Evolutionary conservation across 179 eudicot species (phyloP).

Genomic region (Carnegiea gigantea): DNA sequence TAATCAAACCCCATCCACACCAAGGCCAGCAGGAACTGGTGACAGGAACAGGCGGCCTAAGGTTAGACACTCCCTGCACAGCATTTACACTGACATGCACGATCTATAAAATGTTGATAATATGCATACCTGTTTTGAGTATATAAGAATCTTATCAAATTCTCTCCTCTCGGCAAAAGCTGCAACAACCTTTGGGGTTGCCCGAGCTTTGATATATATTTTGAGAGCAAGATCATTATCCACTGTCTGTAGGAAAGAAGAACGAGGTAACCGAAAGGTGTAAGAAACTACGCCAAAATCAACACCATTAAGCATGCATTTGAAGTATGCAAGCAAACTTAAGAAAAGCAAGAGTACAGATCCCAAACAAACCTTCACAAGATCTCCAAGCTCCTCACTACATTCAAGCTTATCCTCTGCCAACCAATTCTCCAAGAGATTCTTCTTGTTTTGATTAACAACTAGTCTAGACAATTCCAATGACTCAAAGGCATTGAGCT

Average conservation of each 20-base stretch:
- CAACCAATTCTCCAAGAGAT: conserved; percentile 94
- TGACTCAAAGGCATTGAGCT: conserved; percentile 95
- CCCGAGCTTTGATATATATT: conserved; percentile 95
- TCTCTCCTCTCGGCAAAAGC: conserved; percentile 99
- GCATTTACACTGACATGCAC: conserved; percentile 1
- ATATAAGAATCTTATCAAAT: conserved; percentile 91
- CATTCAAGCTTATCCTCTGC: conserved; percentile 99
- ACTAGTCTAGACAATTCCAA: conserved; percentile 91
- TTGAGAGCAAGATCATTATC: conserved; percentile 97
- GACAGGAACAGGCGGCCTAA: background rate
- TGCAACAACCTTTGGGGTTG: conserved; percentile 96
- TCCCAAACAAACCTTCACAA: conserved; percentile 71
- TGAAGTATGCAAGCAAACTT: background rate
- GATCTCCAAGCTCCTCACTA: conserved; percentile 99
- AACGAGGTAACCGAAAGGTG: conserved; percentile 9
- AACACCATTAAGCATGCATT: background rate
- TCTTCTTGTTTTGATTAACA: conserved; percentile 96
- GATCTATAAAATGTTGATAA: background rate
- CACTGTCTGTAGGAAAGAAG: conserved; percentile 67
- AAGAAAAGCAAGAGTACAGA: background rate
- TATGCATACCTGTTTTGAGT: conserved; percentile 84
- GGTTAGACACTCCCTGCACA: background rate
- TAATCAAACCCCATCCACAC: background rate
- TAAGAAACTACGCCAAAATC: background rate
- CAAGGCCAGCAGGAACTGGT: conserved; percentile 3